A percentile compares a stretch with the other conserved stretches of the same genome.
Evolutionary conservation across 768 basidiomycete species (phyloP).

Genomic region (Lentinus brumalis): DNA sequence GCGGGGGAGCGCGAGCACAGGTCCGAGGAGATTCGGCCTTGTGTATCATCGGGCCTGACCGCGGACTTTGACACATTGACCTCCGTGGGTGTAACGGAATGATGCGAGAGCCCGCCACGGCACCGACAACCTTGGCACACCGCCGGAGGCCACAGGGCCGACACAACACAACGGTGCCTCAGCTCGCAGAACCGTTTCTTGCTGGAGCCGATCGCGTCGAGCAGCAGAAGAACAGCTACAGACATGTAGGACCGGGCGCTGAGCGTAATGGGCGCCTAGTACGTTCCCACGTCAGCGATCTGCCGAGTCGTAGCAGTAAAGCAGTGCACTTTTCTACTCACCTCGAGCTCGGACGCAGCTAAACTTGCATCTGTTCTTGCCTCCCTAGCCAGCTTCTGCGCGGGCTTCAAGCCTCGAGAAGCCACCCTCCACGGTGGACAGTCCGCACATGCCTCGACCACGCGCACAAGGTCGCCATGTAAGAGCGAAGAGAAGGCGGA

Average conservation of each 20-base stretch:
- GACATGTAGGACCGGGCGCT: background rate
- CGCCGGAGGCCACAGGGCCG: background rate
- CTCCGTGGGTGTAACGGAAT: conserved; percentile 5
- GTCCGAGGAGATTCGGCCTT: conserved; percentile 20
- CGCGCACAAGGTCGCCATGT: background rate
- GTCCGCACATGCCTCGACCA: background rate
- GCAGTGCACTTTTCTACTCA: background rate
- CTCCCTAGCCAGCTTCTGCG: background rate
- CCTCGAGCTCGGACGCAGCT: background rate
- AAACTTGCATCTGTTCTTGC: background rate
- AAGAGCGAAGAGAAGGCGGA: background rate
- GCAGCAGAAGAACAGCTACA: background rate
- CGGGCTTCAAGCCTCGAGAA: background rate
- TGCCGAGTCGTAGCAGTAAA: background rate
- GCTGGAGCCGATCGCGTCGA: background rate
- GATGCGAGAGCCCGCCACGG: conserved; percentile 2
- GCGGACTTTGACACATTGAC: conserved; percentile 10
- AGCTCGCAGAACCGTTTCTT: conserved; percentile 1
- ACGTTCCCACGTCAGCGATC: background rate
- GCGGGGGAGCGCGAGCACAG: conserved; percentile 8
- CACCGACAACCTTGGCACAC: background rate
- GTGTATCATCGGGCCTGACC: conserved; percentile 6
- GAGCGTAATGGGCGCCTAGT: background rate
- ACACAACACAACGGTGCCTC: background rate
- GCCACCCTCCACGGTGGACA: background rate